Base-by-base conservation (phyloP, 140 eudicot genomes). In the Bidens hawaiensis region DNA sequence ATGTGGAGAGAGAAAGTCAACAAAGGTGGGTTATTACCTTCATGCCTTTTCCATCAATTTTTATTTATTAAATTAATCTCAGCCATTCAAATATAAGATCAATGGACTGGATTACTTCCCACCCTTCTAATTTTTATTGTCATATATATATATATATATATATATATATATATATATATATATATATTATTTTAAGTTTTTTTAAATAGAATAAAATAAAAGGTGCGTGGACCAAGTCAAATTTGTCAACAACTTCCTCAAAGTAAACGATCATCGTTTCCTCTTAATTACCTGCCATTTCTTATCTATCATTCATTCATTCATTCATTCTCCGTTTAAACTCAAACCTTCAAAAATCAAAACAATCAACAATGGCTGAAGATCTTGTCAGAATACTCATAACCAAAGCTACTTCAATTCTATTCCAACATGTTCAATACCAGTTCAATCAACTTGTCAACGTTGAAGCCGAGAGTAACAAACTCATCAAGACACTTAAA, bases 321-420 rank as follows among this genome's bases (percentile, higher is more conserved):
- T 16, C 53, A 47, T 47, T 50, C 11, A 11, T 14, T 3, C 21
- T 53, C 61, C 40, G 2, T 5, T 54, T 24, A 53, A n/a, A 25
- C 34, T 14, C 36, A 53, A 4, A 47, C 25, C 54, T 18, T 23
- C 2, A 22, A 49, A n/a, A n/a, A n/a, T n/a, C n/a, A n/a, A 2
- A 54, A 54, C 21, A 26, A 54, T 28, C 30, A 54, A 14, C 34
- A 15, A 60, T 60, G 66, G 66, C 36, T 19, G 66, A 60, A 2
- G 66, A 60, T 40, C 52, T 60, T 22, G 24, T 21, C n/a, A 36
- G 23, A 40, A 16, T 22, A 60, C 67, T 62, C 54, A 23, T 25
- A 15, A 3, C 22, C 1, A 48, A 42, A 42, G 41, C 3, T 40
- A 13, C 26, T 41, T 42, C 67, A 1, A 25, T 42, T 43, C 17